Evolutionary conservation across 1,284 basidiomycete species (phyloP).

Genomic region (Heliocybe sulcata): DNA sequence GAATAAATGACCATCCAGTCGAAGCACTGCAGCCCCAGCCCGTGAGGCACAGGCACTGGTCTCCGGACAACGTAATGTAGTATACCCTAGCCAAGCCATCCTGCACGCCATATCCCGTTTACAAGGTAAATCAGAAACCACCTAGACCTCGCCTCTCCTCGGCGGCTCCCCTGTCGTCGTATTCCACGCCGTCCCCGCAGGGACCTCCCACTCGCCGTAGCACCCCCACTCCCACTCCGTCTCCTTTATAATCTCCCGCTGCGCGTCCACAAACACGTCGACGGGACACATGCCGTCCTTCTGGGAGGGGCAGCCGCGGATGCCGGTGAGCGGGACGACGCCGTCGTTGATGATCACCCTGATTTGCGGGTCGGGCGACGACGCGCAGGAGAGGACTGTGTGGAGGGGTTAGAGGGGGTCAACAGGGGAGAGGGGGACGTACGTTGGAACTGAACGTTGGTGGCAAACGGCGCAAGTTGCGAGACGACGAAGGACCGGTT

Average conservation of each 20-base stretch:
- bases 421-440: conserved; percentile 19
- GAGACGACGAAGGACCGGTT: conserved; percentile 56
- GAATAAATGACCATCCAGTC: too few species aligned
- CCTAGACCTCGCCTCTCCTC: background rate
- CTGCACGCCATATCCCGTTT: too few species aligned
- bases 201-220: conserved; percentile 58
- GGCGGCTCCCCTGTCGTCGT: conserved; percentile 47
- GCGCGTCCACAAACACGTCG: conserved; percentile 63
- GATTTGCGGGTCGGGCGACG: conserved; percentile 51
- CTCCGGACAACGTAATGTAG: too few species aligned
- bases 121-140: background rate
- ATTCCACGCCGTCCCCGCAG: conserved; percentile 49
- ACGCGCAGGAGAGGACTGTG: conserved; percentile 51
- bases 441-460: conserved; percentile 74
- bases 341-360: conserved; percentile 86
- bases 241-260: conserved; percentile 57
- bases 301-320: conserved; percentile 65
- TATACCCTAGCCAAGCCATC: too few species aligned
- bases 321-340: conserved; percentile 72
- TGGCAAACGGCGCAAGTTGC: conserved; percentile 71
- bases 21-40: too few species aligned
- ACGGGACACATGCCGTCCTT: conserved; percentile 79
- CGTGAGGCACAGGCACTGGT: too few species aligned
- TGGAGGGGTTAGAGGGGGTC: background rate
- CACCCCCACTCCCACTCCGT: conserved; percentile 79